These are phyloP conservation scores for Ophiostoma perfectum DNA, from an alignment of 2,329 filamentous ascomycete species.

Conservation along the genomic window DNA sequence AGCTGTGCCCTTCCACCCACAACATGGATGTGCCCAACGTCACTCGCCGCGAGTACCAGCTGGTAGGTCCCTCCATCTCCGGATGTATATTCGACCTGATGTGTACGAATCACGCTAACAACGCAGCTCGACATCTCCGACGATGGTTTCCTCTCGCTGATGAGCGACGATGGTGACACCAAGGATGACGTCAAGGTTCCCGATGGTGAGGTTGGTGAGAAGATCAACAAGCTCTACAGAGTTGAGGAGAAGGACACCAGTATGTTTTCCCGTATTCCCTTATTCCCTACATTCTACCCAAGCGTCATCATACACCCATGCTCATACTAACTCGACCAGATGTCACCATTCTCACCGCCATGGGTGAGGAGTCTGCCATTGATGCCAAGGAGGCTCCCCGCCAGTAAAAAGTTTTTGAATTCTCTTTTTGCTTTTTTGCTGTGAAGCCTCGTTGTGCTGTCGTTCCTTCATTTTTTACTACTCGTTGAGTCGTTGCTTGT, in stretches of 20 bases:
- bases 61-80: conserved; percentile 59
- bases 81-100: too few relatives aligned
- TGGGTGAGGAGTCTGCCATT: conserved; percentile 90
- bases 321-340: conserved; percentile 45
- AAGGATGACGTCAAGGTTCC: conserved; percentile 96
- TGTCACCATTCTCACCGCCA: conserved; percentile 87
- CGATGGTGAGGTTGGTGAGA: conserved; percentile 80
- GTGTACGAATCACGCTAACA: neutral
- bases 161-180: conserved; percentile 76
- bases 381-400: conserved; percentile 88
- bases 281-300: neutral
- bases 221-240: conserved; percentile 73
- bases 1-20: conserved; percentile 95
- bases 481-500: conserved; percentile 21
- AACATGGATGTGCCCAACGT: conserved; percentile 98
- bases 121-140: conserved; percentile 85
- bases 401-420: conserved; percentile 31
- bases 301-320: conserved; percentile 21
- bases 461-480: conserved; percentile 12
- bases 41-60: conserved; percentile 81
- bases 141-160: conserved; percentile 90
- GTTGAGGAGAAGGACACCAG: conserved; percentile 88
- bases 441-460: conserved; percentile 21
- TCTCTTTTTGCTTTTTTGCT: conserved; percentile 20
- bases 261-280: conserved; percentile 53